These are phyloP conservation scores for Daldinia bambusicola DNA, from an alignment of 495 filamentous ascomycete species.

Conservation along the genomic window DNA sequence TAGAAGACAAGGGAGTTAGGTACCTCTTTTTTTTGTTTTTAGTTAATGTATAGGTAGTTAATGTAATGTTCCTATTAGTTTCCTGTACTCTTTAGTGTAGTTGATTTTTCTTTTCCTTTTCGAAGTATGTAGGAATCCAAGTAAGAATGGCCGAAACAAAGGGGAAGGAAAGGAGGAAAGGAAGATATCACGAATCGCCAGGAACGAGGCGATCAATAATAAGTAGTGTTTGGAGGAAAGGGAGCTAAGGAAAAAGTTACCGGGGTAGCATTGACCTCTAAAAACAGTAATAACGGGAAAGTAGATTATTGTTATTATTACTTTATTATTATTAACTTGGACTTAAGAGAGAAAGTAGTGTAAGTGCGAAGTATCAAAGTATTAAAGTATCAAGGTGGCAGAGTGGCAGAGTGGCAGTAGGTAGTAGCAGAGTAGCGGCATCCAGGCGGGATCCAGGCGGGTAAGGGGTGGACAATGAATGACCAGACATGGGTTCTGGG, in stretches of 20 bases:
- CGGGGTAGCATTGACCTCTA: slow-evolving; percentile 42
- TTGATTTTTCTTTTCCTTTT: slow-evolving; percentile 20
- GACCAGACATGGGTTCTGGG: slow-evolving; percentile 46
- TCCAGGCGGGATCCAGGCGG: slow-evolving; percentile 26
- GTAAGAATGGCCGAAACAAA: slow-evolving; percentile 41
- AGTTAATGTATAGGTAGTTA: slow-evolving; percentile 6
- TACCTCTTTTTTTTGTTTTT: slow-evolving; percentile 20
- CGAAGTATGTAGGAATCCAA: not conserved
- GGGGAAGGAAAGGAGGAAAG: slow-evolving; percentile 32
- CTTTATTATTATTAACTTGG: slow-evolving; percentile 33
- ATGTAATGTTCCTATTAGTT: slow-evolving; percentile 6
- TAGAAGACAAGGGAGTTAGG: slow-evolving; percentile 30
- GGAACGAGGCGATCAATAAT: slow-evolving; percentile 46
- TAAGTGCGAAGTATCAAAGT: slow-evolving; percentile 4
- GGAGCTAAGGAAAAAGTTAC: slow-evolving; percentile 30
- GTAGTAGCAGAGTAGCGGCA: not conserved
- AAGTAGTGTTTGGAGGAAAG: slow-evolving; percentile 37
- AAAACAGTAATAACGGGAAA: slow-evolving; percentile 47
- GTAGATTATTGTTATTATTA: slow-evolving; percentile 43
- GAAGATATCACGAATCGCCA: slow-evolving; percentile 42
- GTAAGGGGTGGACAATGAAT: slow-evolving; percentile 35
- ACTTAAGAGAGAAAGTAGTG: slow-evolving; percentile 27
- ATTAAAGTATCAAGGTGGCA: not conserved
- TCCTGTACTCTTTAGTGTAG: slow-evolving; percentile 5
- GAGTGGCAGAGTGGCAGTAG: slow-evolving; percentile 1